These are phyloP conservation scores for Euphorbia tirucalli DNA, from an alignment of 345 rosid genomes.

Conservation along the genomic window DNA sequence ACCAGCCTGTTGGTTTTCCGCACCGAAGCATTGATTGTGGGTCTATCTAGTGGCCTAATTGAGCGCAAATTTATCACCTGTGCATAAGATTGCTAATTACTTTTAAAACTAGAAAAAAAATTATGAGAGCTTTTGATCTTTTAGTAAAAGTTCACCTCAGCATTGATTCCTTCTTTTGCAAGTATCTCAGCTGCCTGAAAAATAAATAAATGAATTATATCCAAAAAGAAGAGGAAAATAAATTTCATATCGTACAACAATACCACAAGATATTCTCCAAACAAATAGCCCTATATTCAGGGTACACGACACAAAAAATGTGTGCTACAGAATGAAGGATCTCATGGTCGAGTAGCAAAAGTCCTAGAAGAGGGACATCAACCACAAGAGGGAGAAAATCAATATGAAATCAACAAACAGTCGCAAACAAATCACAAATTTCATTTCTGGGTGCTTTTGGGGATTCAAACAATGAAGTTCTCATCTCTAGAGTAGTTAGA, in stretches of 20 bases:
- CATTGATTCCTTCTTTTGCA: constrained; percentile 80
- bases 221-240: neutral
- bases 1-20: constrained; percentile 94
- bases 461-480: neutral
- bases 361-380: neutral
- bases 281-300: constrained; percentile 3
- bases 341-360: neutral
- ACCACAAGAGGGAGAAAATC: neutral
- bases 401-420: neutral
- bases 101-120: neutral
- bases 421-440: neutral
- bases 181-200: constrained; percentile 82
- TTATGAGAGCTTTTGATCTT: neutral
- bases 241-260: neutral
- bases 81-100: neutral
- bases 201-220: constrained; percentile 13
- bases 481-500: neutral
- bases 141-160: constrained; percentile 53
- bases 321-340: neutral
- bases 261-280: neutral
- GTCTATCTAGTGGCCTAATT: constrained; percentile 82
- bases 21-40: constrained; percentile 79
- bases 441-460: neutral
- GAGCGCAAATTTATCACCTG: constrained; percentile 89
- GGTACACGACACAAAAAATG: neutral